Evolutionary conservation across 108 stramenopile species (phyloP).

Genomic region (Discostella stelligeroides): DNA sequence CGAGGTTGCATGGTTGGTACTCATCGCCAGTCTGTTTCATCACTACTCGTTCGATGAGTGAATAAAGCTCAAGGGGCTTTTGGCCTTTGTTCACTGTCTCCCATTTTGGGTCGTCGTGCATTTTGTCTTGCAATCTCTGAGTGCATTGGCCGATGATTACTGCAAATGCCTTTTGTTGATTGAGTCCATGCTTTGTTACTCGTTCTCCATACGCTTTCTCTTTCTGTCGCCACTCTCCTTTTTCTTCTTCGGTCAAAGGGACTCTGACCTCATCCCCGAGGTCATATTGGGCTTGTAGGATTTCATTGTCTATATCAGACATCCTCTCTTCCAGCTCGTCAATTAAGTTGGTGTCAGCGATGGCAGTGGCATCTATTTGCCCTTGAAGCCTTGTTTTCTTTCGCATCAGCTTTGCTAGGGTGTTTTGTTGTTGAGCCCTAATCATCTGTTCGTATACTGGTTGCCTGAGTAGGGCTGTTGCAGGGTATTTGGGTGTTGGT

Average conservation of each 20-base stretch:
- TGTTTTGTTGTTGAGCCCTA: no score
- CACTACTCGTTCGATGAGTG: slow-evolving; percentile 6
- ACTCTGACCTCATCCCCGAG: neutral
- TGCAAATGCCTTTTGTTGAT: slow-evolving; percentile 11
- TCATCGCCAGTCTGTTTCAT: slow-evolving; percentile 13
- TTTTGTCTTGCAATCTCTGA: neutral
- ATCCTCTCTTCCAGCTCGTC: no score
- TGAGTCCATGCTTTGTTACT: neutral
- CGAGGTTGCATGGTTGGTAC: slow-evolving; percentile 3
- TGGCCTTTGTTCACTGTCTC: neutral
- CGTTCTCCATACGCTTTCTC: slow-evolving; percentile 11
- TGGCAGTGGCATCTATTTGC: no score
- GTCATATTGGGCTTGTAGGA: neutral
- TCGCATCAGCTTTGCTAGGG: no score
- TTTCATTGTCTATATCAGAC: neutral
- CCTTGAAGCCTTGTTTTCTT: no score
- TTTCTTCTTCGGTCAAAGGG: slow-evolving; percentile 1
- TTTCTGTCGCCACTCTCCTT: neutral
- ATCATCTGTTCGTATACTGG: no score
- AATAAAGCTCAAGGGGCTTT: slow-evolving; percentile 2
- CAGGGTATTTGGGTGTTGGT: no score
- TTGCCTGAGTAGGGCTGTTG: no score
- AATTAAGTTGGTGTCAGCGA: no score
- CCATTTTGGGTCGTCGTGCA: slow-evolving; percentile 5
- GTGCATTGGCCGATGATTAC: slow-evolving; percentile 7